Percentiles rank a stretch among this genome's conserved stretches.
phyloP scores from a whole-genome alignment of 495 filamentous ascomycete genomes.

The Penicillium maclennaniae region DNA sequence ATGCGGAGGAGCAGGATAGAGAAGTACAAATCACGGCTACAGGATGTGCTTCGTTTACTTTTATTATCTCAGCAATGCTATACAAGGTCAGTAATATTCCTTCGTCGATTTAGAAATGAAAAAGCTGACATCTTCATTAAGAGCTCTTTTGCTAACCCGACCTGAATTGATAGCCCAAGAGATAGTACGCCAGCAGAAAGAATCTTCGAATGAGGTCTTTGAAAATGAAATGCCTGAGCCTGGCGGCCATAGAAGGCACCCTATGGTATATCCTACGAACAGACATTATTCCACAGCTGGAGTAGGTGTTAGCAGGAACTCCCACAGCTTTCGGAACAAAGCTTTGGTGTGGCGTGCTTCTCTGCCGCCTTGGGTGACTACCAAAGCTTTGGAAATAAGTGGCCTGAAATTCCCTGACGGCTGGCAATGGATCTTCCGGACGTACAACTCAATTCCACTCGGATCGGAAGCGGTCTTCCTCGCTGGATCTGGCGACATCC shows the following conservation, averaged over 20 bases:
- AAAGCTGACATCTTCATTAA: neutral
- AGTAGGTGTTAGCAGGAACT: neutral
- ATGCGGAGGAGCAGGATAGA: constrained; percentile 3
- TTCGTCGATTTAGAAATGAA: neutral
- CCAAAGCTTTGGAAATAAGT: neutral
- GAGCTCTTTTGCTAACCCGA: neutral
- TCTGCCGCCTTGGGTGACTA: neutral
- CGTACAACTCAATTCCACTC: neutral
- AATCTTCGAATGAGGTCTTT: neutral
- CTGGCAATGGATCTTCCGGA: constrained; percentile 3
- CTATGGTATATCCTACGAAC: too few species aligned
- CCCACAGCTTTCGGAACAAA: neutral
- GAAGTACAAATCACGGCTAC: constrained; percentile 1
- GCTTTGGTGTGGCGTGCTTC: neutral
- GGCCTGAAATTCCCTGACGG: neutral
- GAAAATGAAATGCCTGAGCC: neutral
- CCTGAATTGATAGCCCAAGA: neutral
- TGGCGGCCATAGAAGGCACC: neutral
- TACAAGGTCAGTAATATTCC: neutral
- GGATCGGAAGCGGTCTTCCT: neutral
- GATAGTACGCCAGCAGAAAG: neutral
- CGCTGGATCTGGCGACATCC: neutral
- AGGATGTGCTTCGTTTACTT: neutral
- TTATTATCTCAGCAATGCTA: constrained; percentile 11
- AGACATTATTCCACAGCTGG: too few species aligned